phyloP scores from a whole-genome alignment of 257 asterid genomes.

The Forsythia suspensa region DNA sequence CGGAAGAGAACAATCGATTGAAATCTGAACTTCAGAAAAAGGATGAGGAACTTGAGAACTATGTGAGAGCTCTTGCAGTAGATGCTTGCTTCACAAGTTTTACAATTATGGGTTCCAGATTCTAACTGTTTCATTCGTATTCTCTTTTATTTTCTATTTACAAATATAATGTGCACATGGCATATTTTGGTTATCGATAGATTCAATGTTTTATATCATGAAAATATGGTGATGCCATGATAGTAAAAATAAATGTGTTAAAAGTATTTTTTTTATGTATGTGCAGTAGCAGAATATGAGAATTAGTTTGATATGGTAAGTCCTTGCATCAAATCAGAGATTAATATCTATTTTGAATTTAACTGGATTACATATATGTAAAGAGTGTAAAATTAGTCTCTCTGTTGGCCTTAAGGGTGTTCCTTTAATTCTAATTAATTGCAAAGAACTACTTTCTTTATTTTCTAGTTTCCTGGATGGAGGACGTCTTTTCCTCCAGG shows the following conservation, averaged over 20 bases:
- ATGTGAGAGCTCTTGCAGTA: slow-evolving; percentile 54
- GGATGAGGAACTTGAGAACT: slow-evolving; percentile 65
- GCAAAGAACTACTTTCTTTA: not conserved
- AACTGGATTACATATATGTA: not conserved
- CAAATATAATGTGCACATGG: not conserved
- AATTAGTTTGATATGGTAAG: not conserved
- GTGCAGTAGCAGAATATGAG: not conserved
- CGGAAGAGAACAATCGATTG: slow-evolving; percentile 84
- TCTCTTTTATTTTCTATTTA: not conserved
- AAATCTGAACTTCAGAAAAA: slow-evolving; percentile 79
- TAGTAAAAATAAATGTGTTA: not conserved
- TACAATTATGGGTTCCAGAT: not conserved
- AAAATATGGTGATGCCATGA: not conserved
- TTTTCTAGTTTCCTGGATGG: not conserved
- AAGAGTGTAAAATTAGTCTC: not conserved
- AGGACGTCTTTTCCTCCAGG: not conserved
- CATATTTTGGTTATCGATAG: not conserved
- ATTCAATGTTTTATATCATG: not conserved
- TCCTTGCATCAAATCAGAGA: not conserved
- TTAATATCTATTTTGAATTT: not conserved
- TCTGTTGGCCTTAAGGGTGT: not conserved
- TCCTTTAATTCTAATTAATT: not conserved
- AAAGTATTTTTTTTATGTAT: not conserved
- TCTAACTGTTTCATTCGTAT: not conserved
- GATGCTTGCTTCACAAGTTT: slow-evolving; percentile 11